phyloP scores from a whole-genome alignment of 2,329 filamentous ascomycete genomes.

The Talaromyces rugulosus region DNA sequence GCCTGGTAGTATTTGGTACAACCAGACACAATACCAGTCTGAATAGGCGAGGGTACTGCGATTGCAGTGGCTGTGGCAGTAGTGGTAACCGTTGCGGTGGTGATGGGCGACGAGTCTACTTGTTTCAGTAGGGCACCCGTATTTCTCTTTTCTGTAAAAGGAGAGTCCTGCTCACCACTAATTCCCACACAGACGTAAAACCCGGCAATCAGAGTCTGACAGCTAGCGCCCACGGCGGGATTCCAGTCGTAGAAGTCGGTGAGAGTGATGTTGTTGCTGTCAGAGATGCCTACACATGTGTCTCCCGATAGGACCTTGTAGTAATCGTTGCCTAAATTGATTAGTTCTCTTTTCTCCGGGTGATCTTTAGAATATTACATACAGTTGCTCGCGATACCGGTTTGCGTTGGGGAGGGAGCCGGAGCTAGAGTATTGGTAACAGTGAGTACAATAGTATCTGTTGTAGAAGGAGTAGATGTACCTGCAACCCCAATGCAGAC shows the following conservation, averaged over 20 bases:
- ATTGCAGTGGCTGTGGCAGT: background rate
- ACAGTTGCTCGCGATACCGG: conserved; percentile 14
- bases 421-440: conserved; percentile 7
- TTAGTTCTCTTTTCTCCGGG: background rate
- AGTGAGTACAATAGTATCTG: background rate
- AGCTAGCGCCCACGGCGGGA: conserved; percentile 23
- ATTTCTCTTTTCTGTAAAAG: background rate
- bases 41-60: conserved; percentile 1
- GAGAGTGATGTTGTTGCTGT: conserved; percentile 14
- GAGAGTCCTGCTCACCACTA: background rate
- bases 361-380: background rate
- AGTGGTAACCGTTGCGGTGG: background rate
- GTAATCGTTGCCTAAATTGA: conserved; percentile 10
- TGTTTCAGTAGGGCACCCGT: background rate
- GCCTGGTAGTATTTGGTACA: conserved; percentile 25
- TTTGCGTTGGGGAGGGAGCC: conserved; percentile 15
- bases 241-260: conserved; percentile 26
- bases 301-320: conserved; percentile 16
- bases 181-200: conserved; percentile 22
- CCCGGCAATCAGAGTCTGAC: conserved; percentile 20
- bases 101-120: background rate
- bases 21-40: conserved; percentile 15
- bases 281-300: conserved; percentile 13
- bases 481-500: conserved; percentile 7
- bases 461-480: background rate